phyloP scores from a whole-genome alignment of 257 asterid species.

The Eustoma russellianum region DNA sequence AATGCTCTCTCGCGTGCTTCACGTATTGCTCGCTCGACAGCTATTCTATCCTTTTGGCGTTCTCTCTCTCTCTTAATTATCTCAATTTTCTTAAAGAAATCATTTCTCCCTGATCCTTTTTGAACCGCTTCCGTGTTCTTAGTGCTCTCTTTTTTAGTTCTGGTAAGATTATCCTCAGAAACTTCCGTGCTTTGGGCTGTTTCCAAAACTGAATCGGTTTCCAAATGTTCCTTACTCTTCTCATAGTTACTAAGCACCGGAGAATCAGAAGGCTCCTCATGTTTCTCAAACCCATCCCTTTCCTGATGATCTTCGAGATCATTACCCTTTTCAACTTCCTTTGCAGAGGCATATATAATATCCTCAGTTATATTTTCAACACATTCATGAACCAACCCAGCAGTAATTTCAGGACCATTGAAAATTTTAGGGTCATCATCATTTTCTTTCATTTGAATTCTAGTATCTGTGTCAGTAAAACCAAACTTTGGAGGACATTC shows the following conservation, averaged over 20 bases:
- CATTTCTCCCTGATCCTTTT: slow-evolving; percentile 24
- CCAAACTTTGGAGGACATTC: slow-evolving; percentile 5
- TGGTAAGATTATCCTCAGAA: slow-evolving; percentile 21
- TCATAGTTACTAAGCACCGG: slow-evolving; percentile 18
- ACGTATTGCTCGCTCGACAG: slow-evolving; percentile 83
- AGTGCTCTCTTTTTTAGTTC: slow-evolving; percentile 19
- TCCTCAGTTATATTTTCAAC: slow-evolving; percentile 21
- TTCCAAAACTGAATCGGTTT: slow-evolving; percentile 25
- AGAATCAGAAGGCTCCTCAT: slow-evolving; percentile 21
- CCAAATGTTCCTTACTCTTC: slow-evolving; percentile 22
- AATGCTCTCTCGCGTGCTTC: slow-evolving; percentile 98
- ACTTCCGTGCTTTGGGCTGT: slow-evolving; percentile 22
- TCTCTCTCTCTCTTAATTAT: slow-evolving; percentile 66
- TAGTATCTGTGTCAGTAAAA: slow-evolving; percentile 9
- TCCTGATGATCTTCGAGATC: slow-evolving; percentile 16
- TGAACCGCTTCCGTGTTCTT: slow-evolving; percentile 31
- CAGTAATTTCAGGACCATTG: slow-evolving; percentile 23
- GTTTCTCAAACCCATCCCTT: slow-evolving; percentile 21
- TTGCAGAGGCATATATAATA: slow-evolving; percentile 12
- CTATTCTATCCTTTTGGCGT: slow-evolving; percentile 65
- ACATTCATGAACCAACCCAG: slow-evolving; percentile 22
- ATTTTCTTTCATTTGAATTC: slow-evolving; percentile 18
- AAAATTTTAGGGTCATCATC: slow-evolving; percentile 36
- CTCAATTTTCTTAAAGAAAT: slow-evolving; percentile 42
- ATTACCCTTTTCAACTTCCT: slow-evolving; percentile 26